phyloP scores from a whole-genome alignment of 768 basidiomycete genomes.

The Pulveroboletus sp. region DNA sequence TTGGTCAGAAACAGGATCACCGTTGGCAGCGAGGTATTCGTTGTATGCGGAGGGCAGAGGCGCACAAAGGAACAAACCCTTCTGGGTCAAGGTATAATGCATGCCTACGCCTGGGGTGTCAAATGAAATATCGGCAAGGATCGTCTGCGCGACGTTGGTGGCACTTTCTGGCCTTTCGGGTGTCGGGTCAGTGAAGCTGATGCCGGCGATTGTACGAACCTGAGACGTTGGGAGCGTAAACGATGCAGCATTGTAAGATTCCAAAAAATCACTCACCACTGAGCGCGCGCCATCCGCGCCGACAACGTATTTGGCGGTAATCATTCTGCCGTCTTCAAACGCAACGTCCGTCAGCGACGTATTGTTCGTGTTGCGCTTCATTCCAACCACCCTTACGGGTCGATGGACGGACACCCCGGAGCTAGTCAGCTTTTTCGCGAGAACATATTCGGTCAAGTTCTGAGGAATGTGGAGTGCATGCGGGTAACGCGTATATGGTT shows the following conservation, averaged over 20 bases:
- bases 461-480: constrained; percentile 44
- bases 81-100: neutral
- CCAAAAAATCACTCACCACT: constrained; percentile 26
- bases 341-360: constrained; percentile 33
- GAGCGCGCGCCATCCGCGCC: too few relatives aligned
- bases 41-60: constrained; percentile 15
- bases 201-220: constrained; percentile 41
- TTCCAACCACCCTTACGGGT: constrained; percentile 36
- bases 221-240: constrained; percentile 15
- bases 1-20: constrained; percentile 2
- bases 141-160: constrained; percentile 31
- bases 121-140: constrained; percentile 18
- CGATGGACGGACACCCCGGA: constrained; percentile 34
- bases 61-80: constrained; percentile 12
- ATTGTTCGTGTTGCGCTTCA: constrained; percentile 31
- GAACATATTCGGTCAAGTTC: constrained; percentile 39
- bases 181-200: constrained; percentile 44
- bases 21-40: constrained; percentile 14
- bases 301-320: constrained; percentile 44
- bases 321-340: constrained; percentile 43
- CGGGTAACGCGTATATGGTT: constrained; percentile 41
- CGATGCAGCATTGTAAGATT: neutral
- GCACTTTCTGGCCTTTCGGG: constrained; percentile 22
- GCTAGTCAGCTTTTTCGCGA: constrained; percentile 32
- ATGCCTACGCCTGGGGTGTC: neutral